Conservation (phyloP, 73 alveolate genomes). For the Uronychia binucleata region DNA sequence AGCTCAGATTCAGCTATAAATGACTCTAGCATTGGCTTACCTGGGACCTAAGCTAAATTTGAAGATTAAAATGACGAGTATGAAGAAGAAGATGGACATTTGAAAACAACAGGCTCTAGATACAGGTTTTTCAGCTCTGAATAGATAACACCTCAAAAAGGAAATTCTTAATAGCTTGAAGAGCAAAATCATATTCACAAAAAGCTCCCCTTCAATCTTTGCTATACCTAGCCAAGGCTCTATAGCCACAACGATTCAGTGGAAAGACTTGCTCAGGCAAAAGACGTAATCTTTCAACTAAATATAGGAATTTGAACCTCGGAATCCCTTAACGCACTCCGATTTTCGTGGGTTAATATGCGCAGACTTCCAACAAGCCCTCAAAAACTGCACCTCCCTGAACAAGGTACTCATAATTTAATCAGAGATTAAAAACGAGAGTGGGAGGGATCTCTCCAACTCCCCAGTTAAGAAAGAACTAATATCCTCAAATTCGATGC, state of each 20-base stretch:
- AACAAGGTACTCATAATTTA: neutral
- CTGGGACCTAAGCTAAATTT: too few species aligned
- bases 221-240: conserved; percentile 2
- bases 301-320: conserved; percentile 35
- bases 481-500: neutral
- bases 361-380: neutral
- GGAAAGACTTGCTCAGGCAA: neutral
- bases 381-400: neutral
- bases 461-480: neutral
- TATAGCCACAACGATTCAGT: neutral
- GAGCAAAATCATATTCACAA: neutral
- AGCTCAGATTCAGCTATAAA: too few species aligned
- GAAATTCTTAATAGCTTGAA: too few species aligned
- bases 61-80: too few species aligned
- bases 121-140: neutral
- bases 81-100: too few species aligned
- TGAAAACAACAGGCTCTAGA: too few species aligned
- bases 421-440: neutral
- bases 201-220: neutral
- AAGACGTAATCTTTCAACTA: conserved; percentile 10
- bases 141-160: neutral
- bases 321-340: conserved; percentile 21
- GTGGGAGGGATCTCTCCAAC: neutral
- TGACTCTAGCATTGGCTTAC: too few species aligned
- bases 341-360: neutral